Conservation (phyloP, 169 alveolate species). For the Plasmodium chabaudi region DNA sequence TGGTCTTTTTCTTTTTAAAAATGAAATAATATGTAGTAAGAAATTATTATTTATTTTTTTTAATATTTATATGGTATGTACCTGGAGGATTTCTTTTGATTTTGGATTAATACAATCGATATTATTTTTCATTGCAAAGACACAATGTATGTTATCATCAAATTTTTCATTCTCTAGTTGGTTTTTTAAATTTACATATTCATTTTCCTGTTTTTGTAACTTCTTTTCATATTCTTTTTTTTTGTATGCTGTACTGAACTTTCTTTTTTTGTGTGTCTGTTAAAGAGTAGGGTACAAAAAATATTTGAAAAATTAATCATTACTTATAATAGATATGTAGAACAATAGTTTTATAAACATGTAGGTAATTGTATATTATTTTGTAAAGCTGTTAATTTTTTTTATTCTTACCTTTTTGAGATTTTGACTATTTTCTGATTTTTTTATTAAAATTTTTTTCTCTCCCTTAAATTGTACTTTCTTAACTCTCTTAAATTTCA, state of each 20-base stretch:
- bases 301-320: not conserved
- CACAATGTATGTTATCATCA: slow-evolving; percentile 27
- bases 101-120: slow-evolving; percentile 9
- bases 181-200: slow-evolving; percentile 22
- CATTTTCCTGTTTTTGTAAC: slow-evolving; percentile 22
- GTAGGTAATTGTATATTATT: too few relatives aligned
- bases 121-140: slow-evolving; percentile 46
- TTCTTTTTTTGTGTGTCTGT: slow-evolving; percentile 4
- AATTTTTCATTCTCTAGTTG: slow-evolving; percentile 12
- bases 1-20: too few relatives aligned
- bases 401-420: slow-evolving; percentile 19
- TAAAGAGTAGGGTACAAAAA: not conserved
- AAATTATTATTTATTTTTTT: not conserved
- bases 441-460: slow-evolving; percentile 6
- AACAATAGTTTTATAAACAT: too few relatives aligned
- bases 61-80: not conserved
- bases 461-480: slow-evolving; percentile 57
- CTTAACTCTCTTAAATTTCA: slow-evolving; percentile 59
- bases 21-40: not conserved
- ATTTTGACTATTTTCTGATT: not conserved
- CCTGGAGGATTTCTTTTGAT: slow-evolving; percentile 27
- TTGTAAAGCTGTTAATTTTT: too few relatives aligned
- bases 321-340: too few relatives aligned
- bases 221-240: slow-evolving; percentile 40
- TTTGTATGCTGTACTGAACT: slow-evolving; percentile 26